Percentiles rank a stretch among this genome's conserved stretches.
phyloP scores from a whole-genome alignment of 164 flowering plant species.

The Stephania yunnanensis region DNA sequence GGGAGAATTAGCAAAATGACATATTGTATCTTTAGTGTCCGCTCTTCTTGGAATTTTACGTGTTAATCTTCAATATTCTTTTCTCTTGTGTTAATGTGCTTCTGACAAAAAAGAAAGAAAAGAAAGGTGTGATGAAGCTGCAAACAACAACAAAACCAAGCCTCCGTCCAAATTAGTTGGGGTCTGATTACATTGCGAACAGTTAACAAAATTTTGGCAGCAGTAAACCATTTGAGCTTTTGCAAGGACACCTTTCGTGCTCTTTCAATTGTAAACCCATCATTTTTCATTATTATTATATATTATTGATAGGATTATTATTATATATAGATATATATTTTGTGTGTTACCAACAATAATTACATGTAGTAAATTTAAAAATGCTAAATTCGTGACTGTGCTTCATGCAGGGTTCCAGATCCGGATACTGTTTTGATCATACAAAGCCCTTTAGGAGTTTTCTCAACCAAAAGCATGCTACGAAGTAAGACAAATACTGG shows the following conservation, averaged over 20 bases:
- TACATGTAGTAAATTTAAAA: too few relatives aligned
- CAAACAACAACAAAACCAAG: too few relatives aligned
- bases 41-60: neutral
- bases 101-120: neutral
- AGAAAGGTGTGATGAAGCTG: too few relatives aligned
- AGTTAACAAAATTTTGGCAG: neutral
- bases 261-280: neutral
- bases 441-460: slow-evolving; percentile 66
- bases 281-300: neutral
- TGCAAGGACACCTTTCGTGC: neutral
- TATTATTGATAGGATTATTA: too few relatives aligned
- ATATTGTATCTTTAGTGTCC: neutral
- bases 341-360: too few relatives aligned
- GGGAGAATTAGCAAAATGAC: neutral
- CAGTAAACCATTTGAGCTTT: neutral
- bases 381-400: neutral
- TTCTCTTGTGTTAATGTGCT: neutral
- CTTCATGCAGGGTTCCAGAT: slow-evolving; percentile 71
- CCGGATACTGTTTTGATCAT: slow-evolving; percentile 77
- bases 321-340: too few relatives aligned
- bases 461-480: slow-evolving; percentile 62
- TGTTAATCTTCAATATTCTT: neutral
- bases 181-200: neutral
- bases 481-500: slow-evolving; percentile 55
- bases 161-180: too few relatives aligned